Evolutionary conservation across 2,329 filamentous ascomycete species (phyloP).

Genomic region (Aspergillus latus): DNA sequence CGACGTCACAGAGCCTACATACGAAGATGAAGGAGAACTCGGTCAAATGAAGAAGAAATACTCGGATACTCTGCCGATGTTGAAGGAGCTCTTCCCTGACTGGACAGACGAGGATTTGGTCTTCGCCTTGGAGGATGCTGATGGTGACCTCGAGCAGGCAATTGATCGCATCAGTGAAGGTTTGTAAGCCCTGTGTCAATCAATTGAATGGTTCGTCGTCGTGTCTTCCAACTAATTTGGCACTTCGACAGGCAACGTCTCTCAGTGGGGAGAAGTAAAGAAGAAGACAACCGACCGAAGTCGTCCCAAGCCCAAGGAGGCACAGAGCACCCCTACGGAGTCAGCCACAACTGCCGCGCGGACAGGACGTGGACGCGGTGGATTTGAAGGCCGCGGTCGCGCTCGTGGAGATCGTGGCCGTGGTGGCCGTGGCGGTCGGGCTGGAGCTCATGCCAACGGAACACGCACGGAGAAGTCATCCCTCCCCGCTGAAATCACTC

Average conservation of each 20-base stretch:
- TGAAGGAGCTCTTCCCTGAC: conserved; percentile 91
- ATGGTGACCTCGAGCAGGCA: conserved; percentile 50
- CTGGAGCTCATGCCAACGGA: conserved; percentile 45
- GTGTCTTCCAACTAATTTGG: conserved; percentile 9
- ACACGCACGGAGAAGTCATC: conserved; percentile 38
- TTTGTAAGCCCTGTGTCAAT: conserved; percentile 22
- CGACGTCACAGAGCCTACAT: conserved; percentile 65
- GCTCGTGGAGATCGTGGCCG: conserved; percentile 50
- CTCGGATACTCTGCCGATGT: conserved; percentile 70
- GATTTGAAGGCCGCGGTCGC: conserved; percentile 47
- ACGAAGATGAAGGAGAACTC: conserved; percentile 84
- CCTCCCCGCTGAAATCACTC: conserved; percentile 15
- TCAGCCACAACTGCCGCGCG: conserved; percentile 36
- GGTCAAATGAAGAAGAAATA: conserved; percentile 91
- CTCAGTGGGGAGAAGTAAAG: conserved; percentile 55
- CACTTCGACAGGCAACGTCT: conserved; percentile 45
- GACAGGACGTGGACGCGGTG: conserved; percentile 48
- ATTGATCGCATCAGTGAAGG: conserved; percentile 55
- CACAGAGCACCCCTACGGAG: conserved; percentile 36
- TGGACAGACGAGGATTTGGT: conserved; percentile 96
- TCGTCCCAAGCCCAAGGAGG: conserved; percentile 49
- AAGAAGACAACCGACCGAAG: conserved; percentile 51
- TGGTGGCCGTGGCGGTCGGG: conserved; percentile 48
- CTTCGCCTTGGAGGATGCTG: conserved; percentile 80
- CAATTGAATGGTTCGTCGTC: neutral